Conservation (phyloP, 805 yeast genomes). For the Yamadazyma sp. region DNA sequence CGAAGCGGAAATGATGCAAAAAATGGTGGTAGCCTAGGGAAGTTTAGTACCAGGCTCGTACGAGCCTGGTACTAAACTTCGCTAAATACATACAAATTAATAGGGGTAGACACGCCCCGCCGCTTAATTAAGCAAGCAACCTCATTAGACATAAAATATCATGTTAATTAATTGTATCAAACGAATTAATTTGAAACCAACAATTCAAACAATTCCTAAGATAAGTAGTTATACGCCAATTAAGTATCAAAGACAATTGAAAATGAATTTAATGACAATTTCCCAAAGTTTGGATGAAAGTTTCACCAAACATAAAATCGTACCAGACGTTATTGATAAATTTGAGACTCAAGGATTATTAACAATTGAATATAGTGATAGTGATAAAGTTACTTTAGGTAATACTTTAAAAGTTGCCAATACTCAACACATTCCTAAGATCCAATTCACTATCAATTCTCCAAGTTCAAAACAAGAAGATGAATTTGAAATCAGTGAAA, state of each 20-base stretch:
- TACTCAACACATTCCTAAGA: constrained; percentile 64
- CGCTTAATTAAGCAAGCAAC: no score
- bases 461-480: constrained; percentile 34
- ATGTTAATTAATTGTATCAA: no score
- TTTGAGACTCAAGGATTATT: constrained; percentile 53
- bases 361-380: constrained; percentile 54
- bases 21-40: no score
- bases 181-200: no score
- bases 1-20: no score
- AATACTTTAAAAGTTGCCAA: constrained; percentile 62
- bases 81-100: no score
- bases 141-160: no score
- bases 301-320: constrained; percentile 44
- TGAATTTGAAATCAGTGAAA: constrained; percentile 37
- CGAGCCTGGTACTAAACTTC: no score
- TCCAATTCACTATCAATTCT: constrained; percentile 62
- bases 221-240: no score
- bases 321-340: constrained; percentile 52
- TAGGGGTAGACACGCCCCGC: no score
- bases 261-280: constrained; percentile 48
- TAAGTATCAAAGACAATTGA: constrained; percentile 14
- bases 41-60: no score
- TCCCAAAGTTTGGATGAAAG: constrained; percentile 55
- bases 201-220: no score
- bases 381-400: constrained; percentile 75